These are phyloP conservation scores for Bauhinia variegata DNA, from an alignment of 306 rosid species.

Conservation along the genomic window DNA sequence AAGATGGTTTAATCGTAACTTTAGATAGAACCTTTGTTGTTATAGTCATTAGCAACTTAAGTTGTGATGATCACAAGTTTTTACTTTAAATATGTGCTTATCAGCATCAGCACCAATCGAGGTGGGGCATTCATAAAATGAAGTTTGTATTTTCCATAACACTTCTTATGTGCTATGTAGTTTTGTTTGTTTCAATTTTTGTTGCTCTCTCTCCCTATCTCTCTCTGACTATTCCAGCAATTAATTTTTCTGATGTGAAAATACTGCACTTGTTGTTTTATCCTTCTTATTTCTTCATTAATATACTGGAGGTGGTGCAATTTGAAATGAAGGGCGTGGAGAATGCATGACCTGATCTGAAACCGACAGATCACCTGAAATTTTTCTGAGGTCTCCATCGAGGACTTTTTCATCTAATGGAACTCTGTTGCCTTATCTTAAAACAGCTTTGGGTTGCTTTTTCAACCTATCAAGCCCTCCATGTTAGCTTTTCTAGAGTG, in stretches of 20 bases:
- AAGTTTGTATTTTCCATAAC: not conserved
- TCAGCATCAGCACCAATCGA: not conserved
- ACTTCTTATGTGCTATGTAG: not conserved
- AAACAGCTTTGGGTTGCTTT: too few species aligned
- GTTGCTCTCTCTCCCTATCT: not conserved
- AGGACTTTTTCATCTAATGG: too few species aligned
- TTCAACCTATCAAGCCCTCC: too few species aligned
- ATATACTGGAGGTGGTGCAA: conserved; percentile 12
- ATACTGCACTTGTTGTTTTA: conserved; percentile 3
- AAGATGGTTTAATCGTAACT: not conserved
- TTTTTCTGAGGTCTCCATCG: too few species aligned
- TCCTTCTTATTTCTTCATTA: conserved; percentile 4
- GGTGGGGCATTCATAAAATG: not conserved
- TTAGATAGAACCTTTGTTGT: not conserved
- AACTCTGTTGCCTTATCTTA: too few species aligned
- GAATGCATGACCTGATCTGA: not conserved
- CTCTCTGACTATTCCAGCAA: not conserved
- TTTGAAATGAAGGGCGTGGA: conserved; percentile 7
- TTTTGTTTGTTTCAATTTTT: conserved; percentile 15
- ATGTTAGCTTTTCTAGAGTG: too few species aligned
- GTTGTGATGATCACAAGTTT: not conserved
- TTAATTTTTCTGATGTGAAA: not conserved
- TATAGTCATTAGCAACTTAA: not conserved
- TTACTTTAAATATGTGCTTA: conserved; percentile 11
- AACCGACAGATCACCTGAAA: conserved; percentile 1